Evolutionary conservation across 78 protist genomes (phyloP).

Genomic region (Capsaspora owczarzaki): DNA sequence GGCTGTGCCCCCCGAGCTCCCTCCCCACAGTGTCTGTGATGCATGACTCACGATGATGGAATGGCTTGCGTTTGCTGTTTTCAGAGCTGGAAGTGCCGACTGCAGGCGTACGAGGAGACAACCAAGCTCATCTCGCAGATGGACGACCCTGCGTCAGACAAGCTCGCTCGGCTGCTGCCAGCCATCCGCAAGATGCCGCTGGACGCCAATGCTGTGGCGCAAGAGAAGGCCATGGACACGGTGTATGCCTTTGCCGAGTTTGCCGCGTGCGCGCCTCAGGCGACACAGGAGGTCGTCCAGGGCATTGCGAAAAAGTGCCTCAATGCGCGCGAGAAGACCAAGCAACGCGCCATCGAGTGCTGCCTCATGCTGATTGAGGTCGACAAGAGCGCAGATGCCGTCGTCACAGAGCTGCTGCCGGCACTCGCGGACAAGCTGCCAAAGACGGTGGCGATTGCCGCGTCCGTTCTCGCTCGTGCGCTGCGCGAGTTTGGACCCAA

Average conservation of each 20-base stretch:
- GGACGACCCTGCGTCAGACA: background rate
- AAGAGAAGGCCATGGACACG: background rate
- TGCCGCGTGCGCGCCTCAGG: background rate
- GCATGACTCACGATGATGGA: too few relatives aligned
- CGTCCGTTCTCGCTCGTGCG: background rate
- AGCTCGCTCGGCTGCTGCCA: background rate
- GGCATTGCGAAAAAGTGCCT: background rate
- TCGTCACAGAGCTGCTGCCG: background rate
- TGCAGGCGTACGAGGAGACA: background rate
- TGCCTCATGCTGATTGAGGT: too few relatives aligned
- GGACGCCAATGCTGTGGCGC: background rate
- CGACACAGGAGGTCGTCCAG: background rate
- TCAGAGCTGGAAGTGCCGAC: background rate
- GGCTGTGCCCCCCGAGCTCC: too few relatives aligned
- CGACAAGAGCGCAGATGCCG: background rate
- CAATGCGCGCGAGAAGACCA: background rate
- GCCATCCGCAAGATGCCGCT: background rate
- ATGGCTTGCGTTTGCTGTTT: background rate
- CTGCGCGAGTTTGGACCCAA: background rate
- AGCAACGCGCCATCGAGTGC: background rate
- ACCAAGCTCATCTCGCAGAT: background rate
- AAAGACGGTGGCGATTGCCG: background rate
- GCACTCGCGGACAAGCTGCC: slow-evolving; percentile 1
- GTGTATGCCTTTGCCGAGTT: background rate
- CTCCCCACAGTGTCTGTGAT: too few relatives aligned